phyloP scores from a whole-genome alignment of 805 yeast genomes.

The Starmerella floris region DNA sequence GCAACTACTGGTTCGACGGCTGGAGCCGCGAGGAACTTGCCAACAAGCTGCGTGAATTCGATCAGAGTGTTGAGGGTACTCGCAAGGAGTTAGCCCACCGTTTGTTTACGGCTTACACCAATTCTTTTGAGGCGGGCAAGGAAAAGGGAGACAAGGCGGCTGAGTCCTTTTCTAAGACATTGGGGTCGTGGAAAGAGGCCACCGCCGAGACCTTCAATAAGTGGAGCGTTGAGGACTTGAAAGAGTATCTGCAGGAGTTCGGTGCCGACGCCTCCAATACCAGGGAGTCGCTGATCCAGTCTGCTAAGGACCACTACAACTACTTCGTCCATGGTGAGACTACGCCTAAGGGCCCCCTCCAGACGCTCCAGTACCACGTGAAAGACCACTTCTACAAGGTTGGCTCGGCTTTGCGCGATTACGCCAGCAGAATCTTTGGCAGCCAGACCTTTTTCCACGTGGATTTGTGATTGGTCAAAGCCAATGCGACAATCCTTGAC shows the following conservation, averaged over 20 bases:
- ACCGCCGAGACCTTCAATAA: conserved; percentile 30
- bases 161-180: conserved; percentile 28
- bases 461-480: conserved; percentile 5
- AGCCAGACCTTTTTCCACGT: conserved; percentile 1
- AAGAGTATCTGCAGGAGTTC: conserved; percentile 41
- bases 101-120: conserved; percentile 35
- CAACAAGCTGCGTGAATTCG: conserved; percentile 37
- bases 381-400: background rate
- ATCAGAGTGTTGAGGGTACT: conserved; percentile 30
- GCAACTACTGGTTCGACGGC: conserved; percentile 38
- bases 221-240: conserved; percentile 43
- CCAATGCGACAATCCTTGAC: too few species aligned
- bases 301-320: conserved; percentile 19
- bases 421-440: background rate
- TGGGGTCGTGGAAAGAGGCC: conserved; percentile 31
- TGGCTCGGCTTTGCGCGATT: background rate
- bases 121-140: conserved; percentile 36
- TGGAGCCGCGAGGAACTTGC: conserved; percentile 42
- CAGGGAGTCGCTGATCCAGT: conserved; percentile 18
- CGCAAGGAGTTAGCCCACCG: conserved; percentile 36
- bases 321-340: conserved; percentile 12
- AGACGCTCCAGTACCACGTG: background rate
- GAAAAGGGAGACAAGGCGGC: conserved; percentile 31
- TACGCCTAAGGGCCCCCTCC: conserved; percentile 7
- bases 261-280: conserved; percentile 22